phyloP scores from a whole-genome alignment of 176 grass and related monocot genomes.

The Ampelocalamus luodianensis region DNA sequence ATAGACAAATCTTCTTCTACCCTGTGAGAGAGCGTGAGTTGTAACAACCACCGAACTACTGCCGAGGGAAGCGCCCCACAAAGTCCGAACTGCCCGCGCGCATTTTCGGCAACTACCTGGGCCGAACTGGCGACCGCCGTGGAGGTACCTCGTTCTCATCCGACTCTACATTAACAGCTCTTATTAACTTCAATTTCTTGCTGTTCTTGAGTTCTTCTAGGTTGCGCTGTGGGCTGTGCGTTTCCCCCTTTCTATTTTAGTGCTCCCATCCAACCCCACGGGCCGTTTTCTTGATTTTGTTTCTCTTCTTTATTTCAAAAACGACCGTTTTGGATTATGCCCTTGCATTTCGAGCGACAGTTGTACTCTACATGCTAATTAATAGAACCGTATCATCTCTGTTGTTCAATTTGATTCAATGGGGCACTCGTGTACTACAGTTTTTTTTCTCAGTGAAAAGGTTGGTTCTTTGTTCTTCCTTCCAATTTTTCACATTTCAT shows the following conservation, averaged over 20 bases:
- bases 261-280: not conserved
- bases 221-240: not conserved
- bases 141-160: conserved; percentile 39
- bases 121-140: not conserved
- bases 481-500: not conserved
- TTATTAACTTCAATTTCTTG: not conserved
- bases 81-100: not conserved
- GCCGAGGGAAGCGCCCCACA: not conserved
- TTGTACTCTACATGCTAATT: conserved; percentile 23
- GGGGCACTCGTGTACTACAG: not conserved
- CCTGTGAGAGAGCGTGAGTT: not conserved
- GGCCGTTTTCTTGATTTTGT: conserved; percentile 23
- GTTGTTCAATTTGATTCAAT: not conserved
- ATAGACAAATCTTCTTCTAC: not conserved
- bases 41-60: not conserved
- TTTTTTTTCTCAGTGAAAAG: not conserved
- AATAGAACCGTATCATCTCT: not conserved
- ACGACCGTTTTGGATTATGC: not conserved
- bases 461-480: not conserved
- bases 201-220: not conserved
- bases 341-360: conserved; percentile 29
- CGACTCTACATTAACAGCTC: not conserved
- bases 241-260: not conserved
- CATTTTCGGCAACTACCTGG: conserved; percentile 24
- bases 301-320: not conserved